Base-by-base conservation (phyloP, 2,329 filamentous ascomycete species). In the Allantophomopsis lycopodina region DNA sequence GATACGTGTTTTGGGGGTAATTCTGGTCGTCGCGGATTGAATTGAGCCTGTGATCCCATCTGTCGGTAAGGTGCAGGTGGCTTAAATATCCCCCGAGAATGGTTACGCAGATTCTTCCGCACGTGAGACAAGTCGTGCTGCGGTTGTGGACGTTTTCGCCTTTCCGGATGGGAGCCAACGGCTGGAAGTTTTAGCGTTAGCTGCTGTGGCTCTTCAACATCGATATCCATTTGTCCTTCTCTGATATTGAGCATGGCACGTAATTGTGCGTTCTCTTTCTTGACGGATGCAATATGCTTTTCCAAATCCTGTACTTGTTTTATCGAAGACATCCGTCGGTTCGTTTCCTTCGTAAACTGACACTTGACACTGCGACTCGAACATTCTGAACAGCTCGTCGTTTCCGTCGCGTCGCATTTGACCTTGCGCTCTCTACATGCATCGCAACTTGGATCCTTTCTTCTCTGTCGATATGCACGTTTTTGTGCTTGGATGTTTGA, bases 301-400 rank as follows among this genome's bases (percentile, higher is more conserved):
- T 96, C 89, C 18, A 98, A 69, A 57, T 98, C 91, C 61, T 96
- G 91, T 11, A 96, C 84, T 66, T 95, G 91, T 73, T 96, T 98
- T 63, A 96, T 96, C 2, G 89, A 96, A 14, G 91, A 96, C 91
- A 98, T 98, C 45, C 91, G 78, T 43, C 91, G 75, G 58, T 98
- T 98, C 11, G 91, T 98, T 61, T 98, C 91, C 63, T 98, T 98
- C 37, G 91, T 98, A 57, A 98, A 98, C 55, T 96, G 89, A 56
- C 91, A 98, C 59, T 93, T 94, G 48, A 96, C 89, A 56, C 89
- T 93, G 48, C 91, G 80, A 58, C 88, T 95, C 4, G 86, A 91
- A 63, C 91, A 98, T 62, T 98, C 91, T 2, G 91, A 95, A 59
- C 91, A 98, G 61, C 89, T 94, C 10, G 84, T 80, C 14, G 85